Evolutionary conservation across 2,329 filamentous ascomycete species (phyloP).

Genomic region (Hansfordia pulvinata): DNA sequence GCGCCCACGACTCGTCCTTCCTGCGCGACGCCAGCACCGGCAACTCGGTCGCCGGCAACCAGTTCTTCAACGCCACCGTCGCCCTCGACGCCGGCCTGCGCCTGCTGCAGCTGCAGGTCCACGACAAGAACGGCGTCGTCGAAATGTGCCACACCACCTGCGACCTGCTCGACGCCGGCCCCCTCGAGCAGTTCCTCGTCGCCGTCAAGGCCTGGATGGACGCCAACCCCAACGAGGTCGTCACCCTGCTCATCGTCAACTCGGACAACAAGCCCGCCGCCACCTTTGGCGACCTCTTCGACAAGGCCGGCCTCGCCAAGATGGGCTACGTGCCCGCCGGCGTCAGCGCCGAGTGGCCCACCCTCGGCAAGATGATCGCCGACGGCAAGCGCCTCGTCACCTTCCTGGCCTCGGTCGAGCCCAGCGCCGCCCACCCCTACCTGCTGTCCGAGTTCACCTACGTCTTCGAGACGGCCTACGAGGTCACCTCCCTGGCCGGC

Average conservation of each 20-base stretch:
- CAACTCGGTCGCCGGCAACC: slow-evolving; percentile 55
- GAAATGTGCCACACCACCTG: slow-evolving; percentile 61
- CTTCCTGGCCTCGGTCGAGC: slow-evolving; percentile 46
- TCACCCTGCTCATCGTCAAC: slow-evolving; percentile 64
- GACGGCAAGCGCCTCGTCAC: slow-evolving; percentile 51
- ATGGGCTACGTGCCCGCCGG: slow-evolving; percentile 46
- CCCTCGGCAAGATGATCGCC: slow-evolving; percentile 54
- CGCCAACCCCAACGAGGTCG: slow-evolving; percentile 56
- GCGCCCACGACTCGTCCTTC: slow-evolving; percentile 64
- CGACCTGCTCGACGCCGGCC: slow-evolving; percentile 53
- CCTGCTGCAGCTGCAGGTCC: slow-evolving; percentile 59
- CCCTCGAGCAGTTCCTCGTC: slow-evolving; percentile 47
- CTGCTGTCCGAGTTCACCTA: slow-evolving; percentile 50
- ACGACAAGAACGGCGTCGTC: slow-evolving; percentile 43
- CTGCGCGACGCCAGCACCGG: slow-evolving; percentile 47
- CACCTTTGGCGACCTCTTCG: slow-evolving; percentile 40
- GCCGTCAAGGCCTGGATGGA: slow-evolving; percentile 58
- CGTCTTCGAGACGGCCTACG: slow-evolving; percentile 62
- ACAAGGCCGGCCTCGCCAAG: slow-evolving; percentile 42
- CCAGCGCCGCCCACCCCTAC: slow-evolving; percentile 33
- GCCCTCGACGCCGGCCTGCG: slow-evolving; percentile 61
- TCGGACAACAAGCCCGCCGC: slow-evolving; percentile 42
- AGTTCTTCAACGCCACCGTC: slow-evolving; percentile 58
- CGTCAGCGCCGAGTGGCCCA: slow-evolving; percentile 48
- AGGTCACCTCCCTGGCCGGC: slow-evolving; percentile 44